These are phyloP conservation scores for Striga hermonthica DNA, from an alignment of 305 asterid species.

Conservation along the genomic window DNA sequence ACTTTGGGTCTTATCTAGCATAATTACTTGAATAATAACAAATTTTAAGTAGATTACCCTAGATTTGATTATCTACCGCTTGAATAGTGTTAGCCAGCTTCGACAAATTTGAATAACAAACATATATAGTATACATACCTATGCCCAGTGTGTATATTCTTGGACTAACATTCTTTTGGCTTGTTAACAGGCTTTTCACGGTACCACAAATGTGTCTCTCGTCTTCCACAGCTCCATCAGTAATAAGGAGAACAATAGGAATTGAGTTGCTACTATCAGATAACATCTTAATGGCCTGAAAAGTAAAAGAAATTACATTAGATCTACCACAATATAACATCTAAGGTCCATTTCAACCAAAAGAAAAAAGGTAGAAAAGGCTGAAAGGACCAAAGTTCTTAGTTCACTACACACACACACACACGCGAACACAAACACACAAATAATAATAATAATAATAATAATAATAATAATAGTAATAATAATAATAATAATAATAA, in stretches of 20 bases:
- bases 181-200: slow-evolving; percentile 45
- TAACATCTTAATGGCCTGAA: slow-evolving; percentile 74
- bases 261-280: slow-evolving; percentile 44
- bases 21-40: neutral
- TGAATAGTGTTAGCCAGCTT: neutral
- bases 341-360: neutral
- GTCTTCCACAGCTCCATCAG: slow-evolving; percentile 87
- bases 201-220: slow-evolving; percentile 68
- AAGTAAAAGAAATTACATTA: slow-evolving; percentile 29
- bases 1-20: neutral
- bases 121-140: slow-evolving; percentile 44
- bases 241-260: slow-evolving; percentile 66
- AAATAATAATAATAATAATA: too few relatives aligned
- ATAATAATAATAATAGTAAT: too few relatives aligned
- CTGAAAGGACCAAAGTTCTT: too few relatives aligned
- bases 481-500: too few relatives aligned
- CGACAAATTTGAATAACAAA: neutral
- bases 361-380: too few relatives aligned
- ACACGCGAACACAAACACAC: too few relatives aligned
- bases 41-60: too few relatives aligned
- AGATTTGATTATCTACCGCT: neutral
- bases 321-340: slow-evolving; percentile 29
- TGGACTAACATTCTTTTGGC: slow-evolving; percentile 43
- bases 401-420: too few relatives aligned
- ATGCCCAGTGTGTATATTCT: slow-evolving; percentile 78